Base-by-base conservation (phyloP, 495 filamentous ascomycete species). In the Extremus antarcticus region DNA sequence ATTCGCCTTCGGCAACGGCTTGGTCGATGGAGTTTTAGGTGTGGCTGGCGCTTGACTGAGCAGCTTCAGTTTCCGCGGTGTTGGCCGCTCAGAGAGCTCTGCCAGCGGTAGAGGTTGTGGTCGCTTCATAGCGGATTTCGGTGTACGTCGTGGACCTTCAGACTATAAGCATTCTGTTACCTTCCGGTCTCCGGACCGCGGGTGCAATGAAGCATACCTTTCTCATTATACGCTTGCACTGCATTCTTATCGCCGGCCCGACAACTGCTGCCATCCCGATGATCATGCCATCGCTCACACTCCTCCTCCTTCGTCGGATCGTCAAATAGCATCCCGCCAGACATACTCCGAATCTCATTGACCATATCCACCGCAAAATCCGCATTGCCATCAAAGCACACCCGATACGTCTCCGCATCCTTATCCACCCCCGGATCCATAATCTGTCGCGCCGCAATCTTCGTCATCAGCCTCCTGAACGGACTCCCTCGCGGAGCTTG, bases 371-470 rank as follows among this genome's bases (percentile, higher is more conserved):
- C 63, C 4, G 71, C 73, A 55, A 76, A 76, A 43, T 74, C 71
- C 1, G 71, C 55, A 56, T 64, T 73, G n/a, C 60, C 56, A 40
- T 74, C 66, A 58, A 76, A 75, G 47, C 72, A 75, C 22, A 61
- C 52, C 40, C 67, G 65, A 51, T 76, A 76, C 0, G 51, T 65
- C 24, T 64, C 62, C 13, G 71, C 72, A 59, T 74, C 70, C 25
- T 66, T 66, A 29, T 73, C 65, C 48, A 60, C 67, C 11, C 72
- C 74, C 0, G 74, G 74, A 51, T 75, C 74, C 74, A 76, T 76
- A 45, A 76, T 73, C 64, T 76, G 74, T 11, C 74, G 59, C 10
- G 74, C 74, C 17, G 74, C 74, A 43, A 76, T 76, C 54, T 64
- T 63, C 24, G 69, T 72, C 64, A 76, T 71, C 38, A 76, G 64